Conservation (phyloP, 805 yeast genomes). For the Candida krabiensis region DNA sequence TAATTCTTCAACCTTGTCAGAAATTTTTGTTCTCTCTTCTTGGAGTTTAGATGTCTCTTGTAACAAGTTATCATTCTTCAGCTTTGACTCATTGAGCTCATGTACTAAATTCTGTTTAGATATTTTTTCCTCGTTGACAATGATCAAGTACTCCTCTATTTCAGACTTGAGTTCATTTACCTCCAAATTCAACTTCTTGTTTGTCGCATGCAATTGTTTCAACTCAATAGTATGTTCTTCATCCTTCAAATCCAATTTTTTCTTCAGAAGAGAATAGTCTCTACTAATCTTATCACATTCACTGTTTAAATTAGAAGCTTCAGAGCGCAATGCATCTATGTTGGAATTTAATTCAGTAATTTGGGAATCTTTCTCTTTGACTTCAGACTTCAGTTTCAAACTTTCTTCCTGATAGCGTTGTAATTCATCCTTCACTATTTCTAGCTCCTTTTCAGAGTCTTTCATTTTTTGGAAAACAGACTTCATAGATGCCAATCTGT, state of each 20-base stretch:
- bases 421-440: conserved; percentile 46
- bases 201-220: conserved; percentile 40
- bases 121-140: conserved; percentile 41
- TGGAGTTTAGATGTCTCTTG: conserved; percentile 29
- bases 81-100: conserved; percentile 37
- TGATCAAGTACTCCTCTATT: conserved; percentile 35
- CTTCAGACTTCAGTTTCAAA: conserved; percentile 31
- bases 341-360: conserved; percentile 21
- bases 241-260: conserved; percentile 37
- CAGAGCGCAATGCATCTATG: conserved; percentile 26
- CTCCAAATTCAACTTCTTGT: conserved; percentile 40
- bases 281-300: conserved; percentile 54
- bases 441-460: conserved; percentile 63
- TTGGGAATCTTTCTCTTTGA: conserved; percentile 33
- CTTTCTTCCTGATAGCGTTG: conserved; percentile 39
- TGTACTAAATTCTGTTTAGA: conserved; percentile 46
- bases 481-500: conserved; percentile 71
- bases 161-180: conserved; percentile 35
- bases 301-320: conserved; percentile 43
- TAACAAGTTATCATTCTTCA: conserved; percentile 20
- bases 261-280: conserved; percentile 38
- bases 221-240: conserved; percentile 41
- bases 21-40: conserved; percentile 25
- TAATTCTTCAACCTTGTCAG: conserved; percentile 19
- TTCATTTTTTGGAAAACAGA: conserved; percentile 72